Evolutionary conservation across 2,329 filamentous ascomycete genomes (phyloP).

Genomic region (Alternaria gaisen): DNA sequence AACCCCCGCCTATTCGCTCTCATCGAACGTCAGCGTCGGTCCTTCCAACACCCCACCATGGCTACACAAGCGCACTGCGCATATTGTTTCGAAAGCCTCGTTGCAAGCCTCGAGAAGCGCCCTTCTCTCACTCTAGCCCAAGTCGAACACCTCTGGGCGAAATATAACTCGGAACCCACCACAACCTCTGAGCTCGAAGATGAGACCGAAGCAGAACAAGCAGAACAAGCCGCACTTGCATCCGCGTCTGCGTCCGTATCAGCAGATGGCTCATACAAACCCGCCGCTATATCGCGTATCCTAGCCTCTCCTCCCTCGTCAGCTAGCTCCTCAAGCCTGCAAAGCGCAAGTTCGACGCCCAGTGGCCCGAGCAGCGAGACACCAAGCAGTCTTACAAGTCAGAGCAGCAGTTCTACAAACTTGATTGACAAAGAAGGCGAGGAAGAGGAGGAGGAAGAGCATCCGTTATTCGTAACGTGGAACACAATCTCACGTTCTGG

Average conservation of each 20-base stretch:
- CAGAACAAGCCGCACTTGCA: slow-evolving; percentile 11
- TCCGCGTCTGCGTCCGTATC: slow-evolving; percentile 7
- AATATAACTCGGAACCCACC: slow-evolving; percentile 54
- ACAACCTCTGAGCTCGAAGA: slow-evolving; percentile 21
- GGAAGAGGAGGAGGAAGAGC: slow-evolving; percentile 44
- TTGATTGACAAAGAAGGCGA: slow-evolving; percentile 48
- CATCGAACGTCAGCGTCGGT: background rate
- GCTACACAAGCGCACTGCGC: slow-evolving; percentile 86
- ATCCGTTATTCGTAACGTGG: slow-evolving; percentile 94
- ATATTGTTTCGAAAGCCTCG: slow-evolving; percentile 89
- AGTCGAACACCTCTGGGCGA: slow-evolving; percentile 74
- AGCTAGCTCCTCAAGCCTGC: slow-evolving; percentile 55
- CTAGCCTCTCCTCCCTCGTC: slow-evolving; percentile 55
- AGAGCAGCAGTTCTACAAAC: slow-evolving; percentile 36
- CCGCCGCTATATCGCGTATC: slow-evolving; percentile 57
- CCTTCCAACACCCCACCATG: slow-evolving; percentile 63
- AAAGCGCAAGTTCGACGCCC: slow-evolving; percentile 59
- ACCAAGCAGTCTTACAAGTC: slow-evolving; percentile 56
- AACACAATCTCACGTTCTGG: slow-evolving; percentile 71
- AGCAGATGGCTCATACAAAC: slow-evolving; percentile 43
- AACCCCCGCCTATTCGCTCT: background rate
- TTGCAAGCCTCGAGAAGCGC: slow-evolving; percentile 76
- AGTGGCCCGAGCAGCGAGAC: slow-evolving; percentile 51
- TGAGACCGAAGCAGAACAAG: slow-evolving; percentile 6
- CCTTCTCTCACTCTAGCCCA: slow-evolving; percentile 72